A percentile compares a stretch with the other conserved stretches of the same genome.
Evolutionary conservation across 495 filamentous ascomycete species (phyloP).

Genomic region (Talaromyces liani): DNA sequence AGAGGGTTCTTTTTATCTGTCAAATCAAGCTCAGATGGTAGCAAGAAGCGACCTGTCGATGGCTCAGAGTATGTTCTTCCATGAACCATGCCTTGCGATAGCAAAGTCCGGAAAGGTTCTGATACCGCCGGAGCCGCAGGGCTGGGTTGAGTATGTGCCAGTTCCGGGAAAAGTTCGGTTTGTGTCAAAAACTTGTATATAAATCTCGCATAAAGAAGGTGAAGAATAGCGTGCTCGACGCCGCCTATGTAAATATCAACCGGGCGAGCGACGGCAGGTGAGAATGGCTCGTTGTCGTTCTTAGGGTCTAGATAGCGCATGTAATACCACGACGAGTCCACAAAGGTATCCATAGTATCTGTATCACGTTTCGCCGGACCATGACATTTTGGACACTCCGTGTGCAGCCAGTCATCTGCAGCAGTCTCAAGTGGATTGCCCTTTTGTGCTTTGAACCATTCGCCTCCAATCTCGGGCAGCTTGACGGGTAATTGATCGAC

Average conservation of each 20-base stretch:
- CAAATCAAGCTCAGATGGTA: conserved; percentile 66
- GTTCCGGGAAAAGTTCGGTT: conserved; percentile 45
- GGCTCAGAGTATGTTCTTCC: conserved; percentile 78
- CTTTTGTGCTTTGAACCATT: conserved; percentile 59
- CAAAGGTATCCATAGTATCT: conserved; percentile 94
- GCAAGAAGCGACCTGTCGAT: conserved; percentile 65
- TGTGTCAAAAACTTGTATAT: conserved; percentile 77
- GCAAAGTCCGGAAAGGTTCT: conserved; percentile 74
- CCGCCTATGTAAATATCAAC: conserved; percentile 85
- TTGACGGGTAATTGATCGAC: conserved; percentile 66
- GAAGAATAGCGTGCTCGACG: conserved; percentile 83
- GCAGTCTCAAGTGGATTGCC: conserved; percentile 71
- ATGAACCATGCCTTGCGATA: conserved; percentile 90
- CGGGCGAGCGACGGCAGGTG: conserved; percentile 50
- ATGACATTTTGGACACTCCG: conserved; percentile 64
- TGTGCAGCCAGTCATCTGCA: conserved; percentile 62
- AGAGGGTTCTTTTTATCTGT: conserved; percentile 47
- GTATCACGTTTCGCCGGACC: conserved; percentile 71
- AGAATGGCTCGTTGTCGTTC: conserved; percentile 55
- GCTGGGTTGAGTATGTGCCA: conserved; percentile 19
- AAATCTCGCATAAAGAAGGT: conserved; percentile 87
- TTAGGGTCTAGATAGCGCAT: conserved; percentile 68
- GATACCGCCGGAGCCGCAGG: conserved; percentile 14
- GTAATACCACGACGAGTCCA: conserved; percentile 91
- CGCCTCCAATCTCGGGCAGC: conserved; percentile 60